Evolutionary conservation across 306 rosid genomes (phyloP).

Genomic region (Argentina anserina): DNA sequence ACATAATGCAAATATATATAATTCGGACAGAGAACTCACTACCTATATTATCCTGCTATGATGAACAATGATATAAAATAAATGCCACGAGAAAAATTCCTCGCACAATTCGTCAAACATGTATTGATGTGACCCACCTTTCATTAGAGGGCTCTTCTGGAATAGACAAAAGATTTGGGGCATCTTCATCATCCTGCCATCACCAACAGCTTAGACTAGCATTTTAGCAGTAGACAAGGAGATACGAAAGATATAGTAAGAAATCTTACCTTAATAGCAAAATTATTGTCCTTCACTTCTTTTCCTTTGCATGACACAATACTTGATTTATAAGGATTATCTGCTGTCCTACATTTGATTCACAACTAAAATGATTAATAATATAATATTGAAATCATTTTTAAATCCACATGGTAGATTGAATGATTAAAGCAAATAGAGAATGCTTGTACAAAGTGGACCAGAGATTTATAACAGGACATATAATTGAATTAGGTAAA

Average conservation of each 20-base stretch:
- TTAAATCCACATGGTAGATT: not conserved
- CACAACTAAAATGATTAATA: not conserved
- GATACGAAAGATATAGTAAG: slow-evolving; percentile 22
- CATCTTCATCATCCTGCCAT: slow-evolving; percentile 10
- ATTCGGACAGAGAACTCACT: not conserved
- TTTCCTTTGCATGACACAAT: slow-evolving; percentile 25
- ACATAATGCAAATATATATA: not conserved
- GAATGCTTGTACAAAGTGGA: not conserved
- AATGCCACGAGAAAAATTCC: not conserved
- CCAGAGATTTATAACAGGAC: not conserved
- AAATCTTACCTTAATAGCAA: slow-evolving; percentile 33
- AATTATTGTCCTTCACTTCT: slow-evolving; percentile 14
- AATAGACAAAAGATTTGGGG: not conserved
- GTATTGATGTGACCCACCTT: not conserved
- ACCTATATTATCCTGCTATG: not conserved
- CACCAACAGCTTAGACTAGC: slow-evolving; percentile 6
- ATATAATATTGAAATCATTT: not conserved
- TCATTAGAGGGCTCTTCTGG: not conserved
- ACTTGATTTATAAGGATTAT: slow-evolving; percentile 14
- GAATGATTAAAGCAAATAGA: not conserved
- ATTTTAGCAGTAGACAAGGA: slow-evolving; percentile 10
- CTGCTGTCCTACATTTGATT: not conserved
- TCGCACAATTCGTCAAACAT: not conserved
- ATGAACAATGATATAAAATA: not conserved
- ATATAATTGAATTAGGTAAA: not conserved